A percentile compares a stretch with the other conserved stretches of the same genome.
Evolutionary conservation across 2,329 filamentous ascomycete genomes (phyloP).

Genomic region (Pseudocercospora cruenta): DNA sequence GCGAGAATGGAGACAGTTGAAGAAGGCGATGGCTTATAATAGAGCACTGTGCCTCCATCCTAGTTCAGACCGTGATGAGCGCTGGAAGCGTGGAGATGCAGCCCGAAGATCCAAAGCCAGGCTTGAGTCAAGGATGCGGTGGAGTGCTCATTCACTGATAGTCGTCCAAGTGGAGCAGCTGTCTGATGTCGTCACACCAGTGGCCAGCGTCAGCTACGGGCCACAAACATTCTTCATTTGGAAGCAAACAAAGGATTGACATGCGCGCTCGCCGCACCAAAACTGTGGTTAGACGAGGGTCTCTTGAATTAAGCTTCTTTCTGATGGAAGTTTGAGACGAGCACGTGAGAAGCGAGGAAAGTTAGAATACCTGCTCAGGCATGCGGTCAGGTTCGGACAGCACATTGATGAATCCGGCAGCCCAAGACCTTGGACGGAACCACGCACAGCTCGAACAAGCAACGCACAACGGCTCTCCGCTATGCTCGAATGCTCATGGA

Average conservation of each 20-base stretch:
- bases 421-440: not conserved
- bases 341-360: not conserved
- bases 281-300: not conserved
- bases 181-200: not conserved
- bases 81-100: not conserved
- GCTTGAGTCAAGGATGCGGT: not conserved
- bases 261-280: not conserved
- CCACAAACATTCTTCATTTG: not conserved
- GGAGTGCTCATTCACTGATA: not conserved
- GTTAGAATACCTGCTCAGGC: not conserved
- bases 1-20: not conserved
- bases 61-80: not conserved
- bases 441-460: not conserved
- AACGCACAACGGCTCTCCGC: not conserved
- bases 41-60: constrained; percentile 2
- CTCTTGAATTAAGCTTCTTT: constrained; percentile 1
- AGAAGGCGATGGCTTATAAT: not conserved
- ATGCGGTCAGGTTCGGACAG: not conserved
- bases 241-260: not conserved
- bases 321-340: not conserved
- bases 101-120: not conserved
- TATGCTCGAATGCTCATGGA: not conserved
- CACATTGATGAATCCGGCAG: not conserved
- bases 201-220: not conserved
- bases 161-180: not conserved